Evolutionary conservation across 2,329 filamentous ascomycete species (phyloP).

Genomic region (Botryotinia narcissicola): DNA sequence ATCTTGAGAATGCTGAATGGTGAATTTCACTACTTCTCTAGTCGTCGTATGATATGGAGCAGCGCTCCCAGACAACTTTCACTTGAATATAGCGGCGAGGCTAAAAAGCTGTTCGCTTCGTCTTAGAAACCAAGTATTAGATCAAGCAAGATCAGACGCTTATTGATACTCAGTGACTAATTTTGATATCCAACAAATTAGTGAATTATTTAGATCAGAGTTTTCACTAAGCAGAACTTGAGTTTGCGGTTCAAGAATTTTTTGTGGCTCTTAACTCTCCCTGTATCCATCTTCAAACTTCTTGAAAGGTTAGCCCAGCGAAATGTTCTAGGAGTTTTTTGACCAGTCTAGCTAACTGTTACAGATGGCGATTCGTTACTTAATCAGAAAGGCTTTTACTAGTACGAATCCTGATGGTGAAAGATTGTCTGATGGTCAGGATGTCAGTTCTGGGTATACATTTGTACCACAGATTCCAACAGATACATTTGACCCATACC

Average conservation of each 20-base stretch:
- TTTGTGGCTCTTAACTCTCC: not conserved
- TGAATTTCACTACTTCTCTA: not conserved
- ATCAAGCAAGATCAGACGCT: not conserved
- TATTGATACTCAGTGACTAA: not conserved
- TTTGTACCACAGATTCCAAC: not conserved
- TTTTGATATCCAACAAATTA: not conserved
- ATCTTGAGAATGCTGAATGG: not conserved
- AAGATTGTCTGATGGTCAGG: not conserved
- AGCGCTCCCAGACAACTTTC: rapidly evolving
- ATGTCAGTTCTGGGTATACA: not conserved
- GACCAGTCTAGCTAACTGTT: not conserved
- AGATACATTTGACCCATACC: not conserved
- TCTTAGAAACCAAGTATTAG: not conserved
- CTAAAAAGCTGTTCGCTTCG: not conserved
- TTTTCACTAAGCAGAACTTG: not conserved
- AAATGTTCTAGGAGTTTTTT: not conserved
- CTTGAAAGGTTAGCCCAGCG: not conserved
- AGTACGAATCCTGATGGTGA: not conserved
- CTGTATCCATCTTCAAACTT: not conserved
- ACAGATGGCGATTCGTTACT: not conserved
- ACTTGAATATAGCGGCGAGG: rapidly evolving
- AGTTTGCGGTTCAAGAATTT: not conserved
- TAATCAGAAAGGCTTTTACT: not conserved
- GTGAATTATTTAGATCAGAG: not conserved
- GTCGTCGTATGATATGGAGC: not conserved